Evolutionary conservation across 1,139 yeast species (phyloP).

Genomic region (Yamadazyma songkhlaensis): DNA sequence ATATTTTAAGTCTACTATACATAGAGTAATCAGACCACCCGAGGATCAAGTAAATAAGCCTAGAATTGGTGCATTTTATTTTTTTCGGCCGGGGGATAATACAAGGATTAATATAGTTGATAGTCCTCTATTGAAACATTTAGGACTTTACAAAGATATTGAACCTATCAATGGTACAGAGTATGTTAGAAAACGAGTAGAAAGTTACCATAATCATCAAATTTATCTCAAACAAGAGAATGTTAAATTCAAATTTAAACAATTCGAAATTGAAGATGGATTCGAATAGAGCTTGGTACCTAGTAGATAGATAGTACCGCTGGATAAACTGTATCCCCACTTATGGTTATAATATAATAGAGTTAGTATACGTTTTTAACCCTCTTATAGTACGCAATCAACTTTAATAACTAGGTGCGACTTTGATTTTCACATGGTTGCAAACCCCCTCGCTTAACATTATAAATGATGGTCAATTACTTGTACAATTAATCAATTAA

Average conservation of each 20-base stretch:
- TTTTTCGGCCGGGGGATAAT: constrained; percentile 31
- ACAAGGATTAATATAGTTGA: constrained; percentile 27
- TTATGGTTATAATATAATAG: no score
- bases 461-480: background rate
- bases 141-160: constrained; percentile 23
- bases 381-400: no score
- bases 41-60: constrained; percentile 26
- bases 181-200: constrained; percentile 27
- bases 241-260: constrained; percentile 25
- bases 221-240: constrained; percentile 22
- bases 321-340: no score
- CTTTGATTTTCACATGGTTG: constrained; percentile 7
- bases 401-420: no score
- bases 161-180: constrained; percentile 27
- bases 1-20: constrained; percentile 30
- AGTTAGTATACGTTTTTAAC: no score
- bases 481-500: no score
- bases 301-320: no score
- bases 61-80: constrained; percentile 31
- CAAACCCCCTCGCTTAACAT: constrained; percentile 2
- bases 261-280: constrained; percentile 27
- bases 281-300: background rate
- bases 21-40: constrained; percentile 31
- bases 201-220: constrained; percentile 22
- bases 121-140: constrained; percentile 27